Evolutionary conservation across 2,329 filamentous ascomycete species (phyloP).

Genomic region (Fusarium pseudocircinatum): DNA sequence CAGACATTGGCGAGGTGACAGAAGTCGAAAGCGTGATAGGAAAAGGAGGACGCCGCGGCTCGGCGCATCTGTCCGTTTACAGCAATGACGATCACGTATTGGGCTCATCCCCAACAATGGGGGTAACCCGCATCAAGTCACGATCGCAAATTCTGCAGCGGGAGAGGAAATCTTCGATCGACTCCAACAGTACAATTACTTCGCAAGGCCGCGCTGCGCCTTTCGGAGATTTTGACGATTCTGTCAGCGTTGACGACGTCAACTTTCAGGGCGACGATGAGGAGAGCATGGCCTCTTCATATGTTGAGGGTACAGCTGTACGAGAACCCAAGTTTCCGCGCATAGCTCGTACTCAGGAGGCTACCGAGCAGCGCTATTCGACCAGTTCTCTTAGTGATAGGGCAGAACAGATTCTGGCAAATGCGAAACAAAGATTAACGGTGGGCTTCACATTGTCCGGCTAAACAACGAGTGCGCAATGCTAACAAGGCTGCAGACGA

Average conservation of each 20-base stretch:
- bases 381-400: slow-evolving; percentile 81
- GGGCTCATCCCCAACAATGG: slow-evolving; percentile 58
- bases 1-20: slow-evolving; percentile 69
- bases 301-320: slow-evolving; percentile 56
- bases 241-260: slow-evolving; percentile 70
- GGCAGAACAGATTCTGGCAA: slow-evolving; percentile 90
- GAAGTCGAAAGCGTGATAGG: slow-evolving; percentile 63
- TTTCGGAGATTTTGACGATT: slow-evolving; percentile 71
- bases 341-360: slow-evolving; percentile 22
- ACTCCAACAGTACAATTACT: slow-evolving; percentile 70
- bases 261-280: slow-evolving; percentile 75
- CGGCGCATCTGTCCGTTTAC: slow-evolving; percentile 48
- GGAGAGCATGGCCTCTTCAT: slow-evolving; percentile 70
- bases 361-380: slow-evolving; percentile 69
- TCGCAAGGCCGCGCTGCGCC: slow-evolving; percentile 58
- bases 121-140: slow-evolving; percentile 55
- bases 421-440: slow-evolving; percentile 88
- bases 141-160: slow-evolving; percentile 55
- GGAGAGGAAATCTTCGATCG: slow-evolving; percentile 64
- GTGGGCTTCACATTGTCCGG: slow-evolving; percentile 60
- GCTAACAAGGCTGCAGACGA: slow-evolving; percentile 67
- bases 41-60: slow-evolving; percentile 51
- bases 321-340: slow-evolving; percentile 28
- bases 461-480: background rate
- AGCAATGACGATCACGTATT: slow-evolving; percentile 50